Evolutionary conservation across 78 protist genomes (phyloP), one percentile per base, ranked within the genome.

Genomic region (Dictyostelium firmibasis): DNA sequence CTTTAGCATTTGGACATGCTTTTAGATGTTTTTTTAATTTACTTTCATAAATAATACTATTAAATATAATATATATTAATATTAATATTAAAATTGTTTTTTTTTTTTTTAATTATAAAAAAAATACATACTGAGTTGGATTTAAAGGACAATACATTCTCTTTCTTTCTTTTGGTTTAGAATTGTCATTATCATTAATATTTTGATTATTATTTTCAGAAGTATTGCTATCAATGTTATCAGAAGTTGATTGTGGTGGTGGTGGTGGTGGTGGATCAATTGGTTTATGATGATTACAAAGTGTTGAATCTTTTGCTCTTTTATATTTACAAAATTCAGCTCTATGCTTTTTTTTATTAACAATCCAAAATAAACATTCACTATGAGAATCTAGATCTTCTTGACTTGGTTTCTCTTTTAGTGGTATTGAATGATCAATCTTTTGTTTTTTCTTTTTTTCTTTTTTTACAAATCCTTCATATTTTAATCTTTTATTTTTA

Each of bases 321-420:
- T 79, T 79, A 79, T 44, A 79, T 62, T 75, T 57, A 87, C 93
- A 87, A 41, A 87, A 87, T 9, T 78, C 50, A 27, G 93, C 84
- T 33, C 85, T n/a, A 77, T 87, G 93, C 41, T 86, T 87, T 18
- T 20, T 27, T 60, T 87, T 87, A 31, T 76, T 57, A 31, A 87
- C 78, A 38, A 87, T 87, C 93, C 93, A 87, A 62, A 77, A 87
- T 57, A 62, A 25, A 36, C 93, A 87, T 31, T 69, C 85, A n/a
- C 20, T 53, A 31, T 86, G 84, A 3, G 20, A 18, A 20, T 78
- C 84, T 0, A 76, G 25, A n/a, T 87, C 93, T 31, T 87, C 86
- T 31, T 87, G 78, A 4, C 78, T 87, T 35, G 93, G 93, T 53
- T 87, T 50, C 62, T 77, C 78, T 27, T 64, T 76, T 57, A 87